phyloP scores from a whole-genome alignment of 225 moss, liverwort and hornwort species.

The Climacium dendroides region DNA sequence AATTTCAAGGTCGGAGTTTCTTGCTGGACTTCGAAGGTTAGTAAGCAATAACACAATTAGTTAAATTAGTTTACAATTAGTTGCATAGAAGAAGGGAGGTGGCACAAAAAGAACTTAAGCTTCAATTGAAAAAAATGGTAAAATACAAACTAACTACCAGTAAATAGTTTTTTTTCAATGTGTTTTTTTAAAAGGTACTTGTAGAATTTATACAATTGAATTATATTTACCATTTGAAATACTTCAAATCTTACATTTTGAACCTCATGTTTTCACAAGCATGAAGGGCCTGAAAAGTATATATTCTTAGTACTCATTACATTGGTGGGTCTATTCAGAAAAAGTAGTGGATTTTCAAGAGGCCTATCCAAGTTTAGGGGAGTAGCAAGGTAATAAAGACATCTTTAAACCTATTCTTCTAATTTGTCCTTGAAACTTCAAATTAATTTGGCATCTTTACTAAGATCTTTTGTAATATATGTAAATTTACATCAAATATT shows the following conservation, averaged over 20 bases:
- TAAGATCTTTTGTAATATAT: accelerated
- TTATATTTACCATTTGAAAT: neutral
- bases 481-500: neutral
- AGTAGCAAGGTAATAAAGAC: constrained; percentile 5
- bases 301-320: neutral
- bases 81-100: too few relatives aligned
- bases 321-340: neutral
- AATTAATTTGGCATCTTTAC: neutral
- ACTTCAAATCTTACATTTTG: neutral
- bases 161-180: neutral
- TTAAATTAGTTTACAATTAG: too few relatives aligned
- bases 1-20: constrained; percentile 1
- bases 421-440: neutral
- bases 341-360: constrained; percentile 31
- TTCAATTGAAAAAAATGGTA: neutral
- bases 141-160: neutral
- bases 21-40: constrained; percentile 21
- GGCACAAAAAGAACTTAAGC: neutral
- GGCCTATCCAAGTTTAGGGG: constrained; percentile 25
- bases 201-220: neutral
- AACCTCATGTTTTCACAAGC: too few relatives aligned
- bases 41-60: neutral
- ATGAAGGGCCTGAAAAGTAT: neutral
- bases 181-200: too few relatives aligned
- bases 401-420: neutral